phyloP scores from a whole-genome alignment of 163 green algal species.

The Chlorella variabilis region DNA sequence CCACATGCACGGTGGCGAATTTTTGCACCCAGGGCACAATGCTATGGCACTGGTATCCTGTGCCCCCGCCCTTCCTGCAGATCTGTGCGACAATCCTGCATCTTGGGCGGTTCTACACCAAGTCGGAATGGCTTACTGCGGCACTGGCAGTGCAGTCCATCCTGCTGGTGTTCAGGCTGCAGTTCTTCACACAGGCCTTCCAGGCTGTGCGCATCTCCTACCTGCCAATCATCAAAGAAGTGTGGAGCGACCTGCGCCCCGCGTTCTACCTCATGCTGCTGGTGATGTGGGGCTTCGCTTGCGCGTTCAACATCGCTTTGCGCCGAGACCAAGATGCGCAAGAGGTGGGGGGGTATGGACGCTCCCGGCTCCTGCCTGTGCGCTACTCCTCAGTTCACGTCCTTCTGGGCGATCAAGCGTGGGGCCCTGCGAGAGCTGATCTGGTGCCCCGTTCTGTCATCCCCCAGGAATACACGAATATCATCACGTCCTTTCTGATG shows the following conservation, averaged over 20 bases:
- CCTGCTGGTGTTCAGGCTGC: slow-evolving; percentile 56
- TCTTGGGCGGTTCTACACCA: slow-evolving; percentile 45
- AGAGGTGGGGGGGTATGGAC: slow-evolving; percentile 8
- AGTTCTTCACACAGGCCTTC: slow-evolving; percentile 58
- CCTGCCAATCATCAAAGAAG: slow-evolving; percentile 41
- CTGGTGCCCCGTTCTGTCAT: too few relatives aligned
- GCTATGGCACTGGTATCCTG: too few relatives aligned
- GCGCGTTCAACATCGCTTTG: slow-evolving; percentile 72
- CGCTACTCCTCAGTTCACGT: too few relatives aligned
- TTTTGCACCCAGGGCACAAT: too few relatives aligned
- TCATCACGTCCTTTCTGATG: slow-evolving; percentile 19
- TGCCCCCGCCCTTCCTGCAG: too few relatives aligned
- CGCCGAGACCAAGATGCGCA: slow-evolving; percentile 54
- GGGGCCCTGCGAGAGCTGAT: too few relatives aligned
- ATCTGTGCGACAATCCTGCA: slow-evolving; percentile 54
- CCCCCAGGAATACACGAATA: slow-evolving; percentile 27
- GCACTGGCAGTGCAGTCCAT: slow-evolving; percentile 54
- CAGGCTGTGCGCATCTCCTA: slow-evolving; percentile 48
- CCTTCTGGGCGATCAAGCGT: too few relatives aligned
- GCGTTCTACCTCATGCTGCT: slow-evolving; percentile 55
- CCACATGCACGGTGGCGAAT: too few relatives aligned
- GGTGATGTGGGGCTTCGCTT: slow-evolving; percentile 49
- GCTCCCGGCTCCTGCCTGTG: too few relatives aligned
- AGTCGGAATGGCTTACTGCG: slow-evolving; percentile 52
- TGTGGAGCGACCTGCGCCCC: slow-evolving; percentile 17